phyloP scores from a whole-genome alignment of 352 stramenopile species.

The Pythium biforme region DNA sequence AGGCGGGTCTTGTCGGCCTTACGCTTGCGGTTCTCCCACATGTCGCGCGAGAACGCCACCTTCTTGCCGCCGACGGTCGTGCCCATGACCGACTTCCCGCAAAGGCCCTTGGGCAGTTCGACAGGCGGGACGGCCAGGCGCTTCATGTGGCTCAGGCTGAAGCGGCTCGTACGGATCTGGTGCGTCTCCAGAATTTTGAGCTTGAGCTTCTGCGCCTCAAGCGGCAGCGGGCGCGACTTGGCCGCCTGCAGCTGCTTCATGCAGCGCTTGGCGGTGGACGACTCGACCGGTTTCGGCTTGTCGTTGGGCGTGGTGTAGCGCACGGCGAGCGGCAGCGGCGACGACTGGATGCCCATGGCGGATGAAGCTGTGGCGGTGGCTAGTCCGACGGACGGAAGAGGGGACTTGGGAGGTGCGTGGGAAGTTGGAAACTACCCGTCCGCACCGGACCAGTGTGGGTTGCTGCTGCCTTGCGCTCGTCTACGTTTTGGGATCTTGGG shows the following conservation, averaged over 20 bases:
- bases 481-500: constrained; percentile 24
- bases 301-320: constrained; percentile 26
- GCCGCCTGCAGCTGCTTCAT: constrained; percentile 33
- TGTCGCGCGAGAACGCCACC: constrained; percentile 60
- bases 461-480: constrained; percentile 20
- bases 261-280: constrained; percentile 35
- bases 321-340: constrained; percentile 19
- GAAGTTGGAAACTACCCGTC: constrained; percentile 13
- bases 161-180: constrained; percentile 44
- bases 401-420: not conserved
- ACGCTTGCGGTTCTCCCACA: constrained; percentile 68
- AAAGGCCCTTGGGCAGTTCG: constrained; percentile 50
- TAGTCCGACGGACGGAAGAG: not conserved
- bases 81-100: constrained; percentile 36
- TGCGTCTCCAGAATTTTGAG: constrained; percentile 48
- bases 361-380: constrained; percentile 1
- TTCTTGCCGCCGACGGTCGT: constrained; percentile 55
- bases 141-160: constrained; percentile 62
- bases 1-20: constrained; percentile 30
- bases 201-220: constrained; percentile 57
- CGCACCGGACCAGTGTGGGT: constrained; percentile 7
- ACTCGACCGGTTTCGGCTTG: constrained; percentile 31
- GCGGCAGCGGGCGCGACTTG: constrained; percentile 33
- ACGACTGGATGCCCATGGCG: constrained; percentile 52
- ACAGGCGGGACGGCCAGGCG: constrained; percentile 58